phyloP scores from a whole-genome alignment of 306 rosid species.

The Prinsepia uniflora region DNA sequence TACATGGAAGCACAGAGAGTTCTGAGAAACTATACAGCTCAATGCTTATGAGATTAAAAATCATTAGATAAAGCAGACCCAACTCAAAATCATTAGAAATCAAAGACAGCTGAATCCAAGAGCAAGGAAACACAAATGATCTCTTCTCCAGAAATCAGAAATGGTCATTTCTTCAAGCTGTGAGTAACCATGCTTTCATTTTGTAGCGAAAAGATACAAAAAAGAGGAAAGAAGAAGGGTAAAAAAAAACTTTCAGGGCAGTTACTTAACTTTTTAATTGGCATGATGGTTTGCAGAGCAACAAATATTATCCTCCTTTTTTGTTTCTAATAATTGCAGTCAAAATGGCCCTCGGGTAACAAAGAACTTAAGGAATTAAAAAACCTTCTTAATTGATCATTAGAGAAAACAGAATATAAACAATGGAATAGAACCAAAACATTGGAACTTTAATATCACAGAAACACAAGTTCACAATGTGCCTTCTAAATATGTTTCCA shows the following conservation, averaged over 20 bases:
- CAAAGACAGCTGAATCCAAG: not conserved
- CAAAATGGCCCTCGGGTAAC: not conserved
- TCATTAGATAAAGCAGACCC: not conserved
- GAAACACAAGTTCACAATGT: not conserved
- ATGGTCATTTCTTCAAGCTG: not conserved
- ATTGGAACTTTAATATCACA: not conserved
- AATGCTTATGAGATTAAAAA: not conserved
- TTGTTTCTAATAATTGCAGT: not conserved
- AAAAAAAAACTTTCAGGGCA: not conserved
- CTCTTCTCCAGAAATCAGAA: no score
- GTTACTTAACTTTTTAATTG: not conserved
- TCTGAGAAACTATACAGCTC: not conserved
- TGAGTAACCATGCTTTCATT: not conserved
- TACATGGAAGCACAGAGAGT: not conserved
- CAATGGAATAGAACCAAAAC: not conserved
- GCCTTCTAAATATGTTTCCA: not conserved
- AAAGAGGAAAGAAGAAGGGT: no score
- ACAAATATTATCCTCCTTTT: not conserved
- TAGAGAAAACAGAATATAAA: not conserved
- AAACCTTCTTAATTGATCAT: not conserved
- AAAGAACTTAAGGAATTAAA: not conserved
- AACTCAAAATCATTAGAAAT: not conserved
- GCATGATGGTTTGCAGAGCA: not conserved
- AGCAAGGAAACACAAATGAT: not conserved
- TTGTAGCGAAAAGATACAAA: not conserved